A percentile compares a stretch with the other conserved stretches of the same genome.
Conservation (phyloP, 1,284 basidiomycete species). For the Cystobasidium pallidum region DNA sequence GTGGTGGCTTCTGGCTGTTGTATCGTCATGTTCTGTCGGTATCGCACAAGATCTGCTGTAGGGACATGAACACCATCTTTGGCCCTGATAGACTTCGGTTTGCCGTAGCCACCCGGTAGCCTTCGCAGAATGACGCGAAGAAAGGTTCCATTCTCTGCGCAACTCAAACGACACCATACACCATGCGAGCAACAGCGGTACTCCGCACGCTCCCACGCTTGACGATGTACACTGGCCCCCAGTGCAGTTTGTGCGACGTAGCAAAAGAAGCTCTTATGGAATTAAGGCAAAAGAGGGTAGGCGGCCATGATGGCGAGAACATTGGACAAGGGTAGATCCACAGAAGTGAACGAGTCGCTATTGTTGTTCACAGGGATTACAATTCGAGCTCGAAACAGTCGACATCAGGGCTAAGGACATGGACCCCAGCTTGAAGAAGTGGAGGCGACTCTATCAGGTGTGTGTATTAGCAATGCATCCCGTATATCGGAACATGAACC, state of each 20-base stretch:
- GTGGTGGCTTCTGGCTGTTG: no score
- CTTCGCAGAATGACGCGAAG: no score
- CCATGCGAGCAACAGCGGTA: constrained; percentile 14
- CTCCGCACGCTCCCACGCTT: constrained; percentile 45
- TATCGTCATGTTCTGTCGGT: no score
- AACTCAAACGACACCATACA: background rate
- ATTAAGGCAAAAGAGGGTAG: constrained; percentile 40
- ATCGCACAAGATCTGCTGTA: no score
- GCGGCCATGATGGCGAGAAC: background rate
- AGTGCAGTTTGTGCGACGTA: constrained; percentile 51
- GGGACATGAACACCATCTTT: no score
- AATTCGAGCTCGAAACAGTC: constrained; percentile 49
- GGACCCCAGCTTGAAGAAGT: constrained; percentile 47
- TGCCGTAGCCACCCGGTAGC: no score
- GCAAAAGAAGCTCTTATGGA: constrained; percentile 47
- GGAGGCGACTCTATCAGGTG: constrained; percentile 51
- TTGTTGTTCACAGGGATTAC: background rate
- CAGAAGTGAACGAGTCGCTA: background rate
- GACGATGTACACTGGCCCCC: constrained; percentile 47
- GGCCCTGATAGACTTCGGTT: no score
- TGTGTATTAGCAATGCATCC: no score
- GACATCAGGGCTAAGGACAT: constrained; percentile 49
- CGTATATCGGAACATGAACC: no score
- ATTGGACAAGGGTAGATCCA: background rate
- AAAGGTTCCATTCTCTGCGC: no score